Conservation (phyloP, 1,139 yeast species). For the Meyerozyma elateridarum region DNA sequence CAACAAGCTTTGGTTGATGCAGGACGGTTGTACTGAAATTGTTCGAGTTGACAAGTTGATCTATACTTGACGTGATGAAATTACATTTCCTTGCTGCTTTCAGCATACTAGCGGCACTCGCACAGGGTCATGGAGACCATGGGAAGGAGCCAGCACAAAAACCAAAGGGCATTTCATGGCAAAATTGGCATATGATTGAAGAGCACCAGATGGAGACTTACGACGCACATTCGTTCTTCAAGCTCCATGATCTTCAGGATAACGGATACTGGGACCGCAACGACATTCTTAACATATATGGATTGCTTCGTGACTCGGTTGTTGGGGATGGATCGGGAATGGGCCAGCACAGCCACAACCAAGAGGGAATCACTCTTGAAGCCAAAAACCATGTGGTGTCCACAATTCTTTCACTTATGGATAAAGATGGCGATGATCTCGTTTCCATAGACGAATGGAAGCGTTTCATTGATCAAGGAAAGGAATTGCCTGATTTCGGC, state of each 20-base stretch:
- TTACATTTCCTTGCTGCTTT: too few species aligned
- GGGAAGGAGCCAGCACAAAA: constrained; percentile 13
- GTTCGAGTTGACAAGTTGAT: too few species aligned
- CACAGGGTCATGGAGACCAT: constrained; percentile 18
- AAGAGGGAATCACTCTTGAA: constrained; percentile 47
- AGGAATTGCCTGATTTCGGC: constrained; percentile 85
- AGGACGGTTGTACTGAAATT: too few species aligned
- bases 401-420: constrained; percentile 56
- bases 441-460: constrained; percentile 71
- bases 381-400: constrained; percentile 53
- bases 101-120: constrained; percentile 8
- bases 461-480: constrained; percentile 56
- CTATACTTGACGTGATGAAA: too few species aligned
- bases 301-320: constrained; percentile 63
- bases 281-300: constrained; percentile 80
- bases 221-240: constrained; percentile 76
- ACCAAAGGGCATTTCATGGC: constrained; percentile 61
- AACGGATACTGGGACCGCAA: constrained; percentile 49
- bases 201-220: constrained; percentile 78
- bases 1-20: too few species aligned
- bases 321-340: constrained; percentile 90
- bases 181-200: constrained; percentile 82
- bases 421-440: constrained; percentile 60
- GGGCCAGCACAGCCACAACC: constrained; percentile 67
- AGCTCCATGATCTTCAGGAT: constrained; percentile 64